phyloP scores from a whole-genome alignment of 2,329 filamentous ascomycete species.

The Orbilia javanica region DNA sequence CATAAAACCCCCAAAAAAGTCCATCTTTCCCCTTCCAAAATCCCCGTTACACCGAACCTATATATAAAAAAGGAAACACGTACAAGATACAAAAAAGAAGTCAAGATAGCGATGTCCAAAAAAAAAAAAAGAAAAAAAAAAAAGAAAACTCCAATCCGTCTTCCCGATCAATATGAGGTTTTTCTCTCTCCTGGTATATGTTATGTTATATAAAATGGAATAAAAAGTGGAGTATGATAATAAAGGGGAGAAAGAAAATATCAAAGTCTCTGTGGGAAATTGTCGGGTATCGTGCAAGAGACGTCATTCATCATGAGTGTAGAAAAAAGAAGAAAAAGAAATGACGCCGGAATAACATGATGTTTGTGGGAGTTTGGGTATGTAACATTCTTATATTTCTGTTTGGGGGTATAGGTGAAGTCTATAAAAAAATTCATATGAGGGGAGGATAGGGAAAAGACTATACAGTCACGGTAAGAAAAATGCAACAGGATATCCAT shows the following conservation, averaged over 20 bases:
- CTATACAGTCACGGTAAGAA: not conserved
- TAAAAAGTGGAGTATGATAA: not conserved
- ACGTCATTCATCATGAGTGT: not conserved
- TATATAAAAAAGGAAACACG: not conserved
- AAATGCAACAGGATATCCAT: constrained; percentile 13
- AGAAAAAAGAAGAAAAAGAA: not conserved
- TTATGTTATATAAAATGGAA: not conserved
- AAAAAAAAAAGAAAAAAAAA: constrained; percentile 4
- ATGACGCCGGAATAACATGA: constrained; percentile 1
- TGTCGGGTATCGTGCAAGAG: constrained; percentile 11
- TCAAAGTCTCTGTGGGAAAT: constrained; percentile 20
- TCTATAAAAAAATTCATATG: constrained; percentile 27
- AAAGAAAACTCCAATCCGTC: constrained; percentile 17
- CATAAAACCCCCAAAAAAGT: not conserved
- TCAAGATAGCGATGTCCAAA: too few species aligned
- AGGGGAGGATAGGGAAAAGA: not conserved
- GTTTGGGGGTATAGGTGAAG: constrained; percentile 33
- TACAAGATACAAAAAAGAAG: too few species aligned
- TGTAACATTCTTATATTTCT: constrained; percentile 4
- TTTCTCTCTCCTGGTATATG: not conserved
- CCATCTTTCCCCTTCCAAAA: not conserved
- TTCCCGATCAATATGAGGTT: not conserved
- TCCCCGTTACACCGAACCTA: not conserved
- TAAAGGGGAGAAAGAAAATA: not conserved
- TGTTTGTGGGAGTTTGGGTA: not conserved